Evolutionary conservation across 345 rosid species (phyloP).

Genomic region (Rubroshorea leprosula): DNA sequence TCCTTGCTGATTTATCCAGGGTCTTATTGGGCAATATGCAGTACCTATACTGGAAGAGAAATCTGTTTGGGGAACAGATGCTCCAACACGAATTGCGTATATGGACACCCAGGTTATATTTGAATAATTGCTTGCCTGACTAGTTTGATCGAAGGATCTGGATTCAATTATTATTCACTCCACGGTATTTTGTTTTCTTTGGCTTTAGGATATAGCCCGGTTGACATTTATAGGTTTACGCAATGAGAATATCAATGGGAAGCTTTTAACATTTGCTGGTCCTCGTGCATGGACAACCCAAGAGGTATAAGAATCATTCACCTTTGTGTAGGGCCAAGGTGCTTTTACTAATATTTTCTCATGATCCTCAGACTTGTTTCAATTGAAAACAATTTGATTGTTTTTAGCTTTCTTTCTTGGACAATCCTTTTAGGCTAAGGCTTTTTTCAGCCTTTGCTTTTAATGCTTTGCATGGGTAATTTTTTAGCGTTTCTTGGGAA

Average conservation of each 20-base stretch:
- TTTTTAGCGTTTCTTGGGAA: too few relatives aligned
- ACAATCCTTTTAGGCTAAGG: too few relatives aligned
- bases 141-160: background rate
- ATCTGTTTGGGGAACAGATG: slow-evolving; percentile 99
- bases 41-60: slow-evolving; percentile 92
- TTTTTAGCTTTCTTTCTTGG: too few relatives aligned
- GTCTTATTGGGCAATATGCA: slow-evolving; percentile 94
- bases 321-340: background rate
- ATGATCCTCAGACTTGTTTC: too few relatives aligned
- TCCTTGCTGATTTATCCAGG: slow-evolving; percentile 34
- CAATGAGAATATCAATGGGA: slow-evolving; percentile 64
- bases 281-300: slow-evolving; percentile 99
- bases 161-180: background rate
- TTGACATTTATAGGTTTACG: slow-evolving; percentile 78
- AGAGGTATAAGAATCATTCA: slow-evolving; percentile 52
- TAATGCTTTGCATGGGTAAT: too few relatives aligned
- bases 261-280: slow-evolving; percentile 90
- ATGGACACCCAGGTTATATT: slow-evolving; percentile 90
- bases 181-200: too few relatives aligned
- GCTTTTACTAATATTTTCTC: background rate
- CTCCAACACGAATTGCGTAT: slow-evolving; percentile 90
- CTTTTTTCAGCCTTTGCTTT: too few relatives aligned
- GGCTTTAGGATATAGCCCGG: slow-evolving; percentile 77
- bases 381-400: too few relatives aligned
- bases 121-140: slow-evolving; percentile 2